A percentile compares a stretch with the other conserved stretches of the same genome.
These are phyloP conservation scores for Zygosaccharomyces kombuchaensis DNA, from an alignment of 805 yeast genomes.

Conservation along the genomic window DNA sequence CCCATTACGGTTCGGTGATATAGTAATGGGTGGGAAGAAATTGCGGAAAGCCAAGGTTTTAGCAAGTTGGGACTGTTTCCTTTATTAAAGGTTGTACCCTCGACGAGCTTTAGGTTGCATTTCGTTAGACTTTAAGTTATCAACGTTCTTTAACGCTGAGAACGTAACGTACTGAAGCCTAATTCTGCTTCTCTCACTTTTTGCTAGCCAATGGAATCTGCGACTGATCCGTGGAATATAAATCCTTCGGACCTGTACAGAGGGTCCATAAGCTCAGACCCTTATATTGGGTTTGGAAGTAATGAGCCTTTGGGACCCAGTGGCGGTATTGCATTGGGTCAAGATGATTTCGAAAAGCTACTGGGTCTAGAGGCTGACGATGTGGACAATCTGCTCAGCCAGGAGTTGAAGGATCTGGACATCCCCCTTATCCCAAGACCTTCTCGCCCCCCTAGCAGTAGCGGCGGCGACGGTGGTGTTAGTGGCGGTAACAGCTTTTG, in stretches of 20 bases:
- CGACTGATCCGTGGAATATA: constrained; percentile 19
- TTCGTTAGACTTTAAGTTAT: neutral
- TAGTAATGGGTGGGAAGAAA: neutral
- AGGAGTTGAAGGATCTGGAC: constrained; percentile 58
- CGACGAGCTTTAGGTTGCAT: neutral
- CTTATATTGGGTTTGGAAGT: constrained; percentile 3
- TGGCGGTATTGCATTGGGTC: constrained; percentile 15
- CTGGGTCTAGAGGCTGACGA: constrained; percentile 47
- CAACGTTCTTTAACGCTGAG: neutral
- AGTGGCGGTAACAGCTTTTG: constrained; percentile 1
- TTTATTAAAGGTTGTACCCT: neutral
- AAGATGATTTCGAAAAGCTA: constrained; percentile 48
- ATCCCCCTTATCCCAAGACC: constrained; percentile 44
- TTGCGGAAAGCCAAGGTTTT: neutral
- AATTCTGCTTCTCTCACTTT: neutral
- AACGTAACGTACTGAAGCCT: neutral
- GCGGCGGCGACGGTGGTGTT: neutral
- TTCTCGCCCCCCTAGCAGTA: neutral
- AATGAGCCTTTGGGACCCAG: neutral
- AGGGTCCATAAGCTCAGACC: constrained; percentile 1
- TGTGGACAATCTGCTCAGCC: constrained; percentile 52
- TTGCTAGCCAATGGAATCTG: constrained; percentile 10
- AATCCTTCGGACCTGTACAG: constrained; percentile 16
- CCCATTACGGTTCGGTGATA: constrained; percentile 5
- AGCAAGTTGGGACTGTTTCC: neutral